phyloP scores from a whole-genome alignment of 257 asterid genomes.

The Gardenia jasminoides region DNA sequence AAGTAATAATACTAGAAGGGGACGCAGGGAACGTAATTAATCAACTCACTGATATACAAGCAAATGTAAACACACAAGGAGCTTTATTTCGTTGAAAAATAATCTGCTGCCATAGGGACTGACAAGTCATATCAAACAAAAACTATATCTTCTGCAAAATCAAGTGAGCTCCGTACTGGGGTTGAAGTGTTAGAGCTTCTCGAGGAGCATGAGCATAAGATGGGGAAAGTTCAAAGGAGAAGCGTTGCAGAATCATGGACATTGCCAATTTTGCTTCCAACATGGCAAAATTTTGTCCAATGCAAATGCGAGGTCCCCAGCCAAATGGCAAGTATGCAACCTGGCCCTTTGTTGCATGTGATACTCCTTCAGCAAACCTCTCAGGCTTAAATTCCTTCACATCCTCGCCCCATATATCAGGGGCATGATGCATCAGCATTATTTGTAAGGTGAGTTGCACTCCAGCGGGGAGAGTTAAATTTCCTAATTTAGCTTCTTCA shows the following conservation, averaged over 20 bases:
- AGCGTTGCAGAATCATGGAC: conserved; percentile 23
- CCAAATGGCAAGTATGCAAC: conserved; percentile 21
- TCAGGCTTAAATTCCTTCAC: conserved; percentile 27
- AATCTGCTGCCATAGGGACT: too few relatives aligned
- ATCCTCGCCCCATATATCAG: conserved; percentile 24
- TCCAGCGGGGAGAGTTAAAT: conserved; percentile 13
- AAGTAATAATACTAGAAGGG: too few relatives aligned
- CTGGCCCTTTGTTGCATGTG: conserved; percentile 14
- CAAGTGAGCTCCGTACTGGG: conserved; percentile 10
- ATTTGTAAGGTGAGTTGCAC: not conserved
- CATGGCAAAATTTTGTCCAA: conserved; percentile 20
- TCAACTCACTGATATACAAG: too few relatives aligned
- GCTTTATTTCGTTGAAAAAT: too few relatives aligned
- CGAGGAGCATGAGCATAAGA: conserved; percentile 8
- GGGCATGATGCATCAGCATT: conserved; percentile 16
- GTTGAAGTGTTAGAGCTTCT: conserved; percentile 2
- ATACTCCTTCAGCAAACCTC: conserved; percentile 17
- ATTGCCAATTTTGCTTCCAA: conserved; percentile 14
- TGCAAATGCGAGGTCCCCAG: conserved; percentile 22
- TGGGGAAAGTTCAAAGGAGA: conserved; percentile 20
- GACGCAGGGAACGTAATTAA: too few relatives aligned
- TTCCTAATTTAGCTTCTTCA: conserved; percentile 10
- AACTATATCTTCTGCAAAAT: not conserved
- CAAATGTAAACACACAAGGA: too few relatives aligned
- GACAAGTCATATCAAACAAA: too few relatives aligned